Base-by-base conservation (phyloP, 2,329 filamentous ascomycete species). In the Fusarium aywerte region DNA sequence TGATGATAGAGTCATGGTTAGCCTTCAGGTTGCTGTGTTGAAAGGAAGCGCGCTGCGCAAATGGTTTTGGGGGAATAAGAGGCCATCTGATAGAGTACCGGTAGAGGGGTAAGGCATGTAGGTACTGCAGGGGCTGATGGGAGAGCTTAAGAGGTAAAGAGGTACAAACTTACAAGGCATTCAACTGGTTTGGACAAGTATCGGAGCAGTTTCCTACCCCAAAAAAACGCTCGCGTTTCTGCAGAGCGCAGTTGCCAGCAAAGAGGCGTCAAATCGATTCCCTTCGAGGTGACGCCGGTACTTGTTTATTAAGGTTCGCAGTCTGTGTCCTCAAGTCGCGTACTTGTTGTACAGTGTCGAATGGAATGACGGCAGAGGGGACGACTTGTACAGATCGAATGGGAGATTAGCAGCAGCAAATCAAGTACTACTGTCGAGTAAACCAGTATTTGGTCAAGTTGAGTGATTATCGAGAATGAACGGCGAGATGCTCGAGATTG, bases 161-260 rank as follows among this genome's bases (percentile, higher is more conserved):
- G 58, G 67, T 67, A 69, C 62, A 62, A 27, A 71, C 76, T 51
- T 76, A 78, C 76, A 73, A 75, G 76, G 76, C 77, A 79, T 78
- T 75, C 75, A 78, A 75, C 65, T 72, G 70, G 73, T 62, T 75
- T 73, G 62, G 64, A 59, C 62, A 64, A 70, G 64, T 47, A 53
- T 73, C 55, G 72, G 74, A 75, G 75, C 73, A 76, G 74, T 71
- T 73, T 70, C 70, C 76, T 73, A 71, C 75, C 71, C 70, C 71
- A 43, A 63, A 58, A 63, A 58, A 53, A 61, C 65, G 71, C 72
- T 68, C 68, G 65, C 72, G 72, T 73, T 72, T 70, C 72, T 67
- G 73, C 73, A 73, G 70, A 74, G 73, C 69, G 62, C 60, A 53
- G 48, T 53, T 53, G 36, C 29, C 55, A 65, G 50, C 50, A 61